Evolutionary conservation across 108 stramenopile species (phyloP).

Genomic region (Epithemia pelagica): DNA sequence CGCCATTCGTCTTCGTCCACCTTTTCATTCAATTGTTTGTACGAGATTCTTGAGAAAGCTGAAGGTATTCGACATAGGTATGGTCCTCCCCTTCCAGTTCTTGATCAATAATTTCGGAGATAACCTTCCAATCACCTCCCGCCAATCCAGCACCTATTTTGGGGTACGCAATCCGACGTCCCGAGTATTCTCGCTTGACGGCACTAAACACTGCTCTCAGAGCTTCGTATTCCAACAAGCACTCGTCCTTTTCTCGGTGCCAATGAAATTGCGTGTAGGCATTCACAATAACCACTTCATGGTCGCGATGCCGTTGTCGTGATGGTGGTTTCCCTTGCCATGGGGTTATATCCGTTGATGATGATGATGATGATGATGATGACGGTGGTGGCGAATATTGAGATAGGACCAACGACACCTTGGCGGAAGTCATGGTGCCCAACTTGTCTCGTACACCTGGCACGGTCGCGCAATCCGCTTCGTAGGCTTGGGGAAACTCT

Average conservation of each 20-base stretch:
- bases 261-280: conserved; percentile 21
- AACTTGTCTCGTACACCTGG: conserved; percentile 9
- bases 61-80: conserved; percentile 10
- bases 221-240: conserved; percentile 14
- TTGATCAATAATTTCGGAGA: conserved; percentile 14
- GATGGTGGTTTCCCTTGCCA: neutral
- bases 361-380: too few relatives aligned
- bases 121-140: conserved; percentile 13
- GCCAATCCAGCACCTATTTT: conserved; percentile 24
- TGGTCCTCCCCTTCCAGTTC: conserved; percentile 26
- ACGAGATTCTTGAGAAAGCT: too few relatives aligned
- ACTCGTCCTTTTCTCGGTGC: neutral
- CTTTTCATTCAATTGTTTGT: too few relatives aligned
- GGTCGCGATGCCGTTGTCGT: neutral
- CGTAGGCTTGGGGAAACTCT: conserved; percentile 16
- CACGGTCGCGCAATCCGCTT: conserved; percentile 7
- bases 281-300: conserved; percentile 11
- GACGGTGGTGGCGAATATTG: too few relatives aligned
- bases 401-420: neutral
- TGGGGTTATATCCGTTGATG: too few relatives aligned
- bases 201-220: conserved; percentile 6
- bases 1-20: too few relatives aligned
- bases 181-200: conserved; percentile 9
- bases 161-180: conserved; percentile 12
- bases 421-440: conserved; percentile 9